Percentiles rank a stretch among this genome's conserved stretches.
These are phyloP conservation scores for Zygoascus tannicola DNA, from an alignment of 805 yeast species.

Conservation along the genomic window DNA sequence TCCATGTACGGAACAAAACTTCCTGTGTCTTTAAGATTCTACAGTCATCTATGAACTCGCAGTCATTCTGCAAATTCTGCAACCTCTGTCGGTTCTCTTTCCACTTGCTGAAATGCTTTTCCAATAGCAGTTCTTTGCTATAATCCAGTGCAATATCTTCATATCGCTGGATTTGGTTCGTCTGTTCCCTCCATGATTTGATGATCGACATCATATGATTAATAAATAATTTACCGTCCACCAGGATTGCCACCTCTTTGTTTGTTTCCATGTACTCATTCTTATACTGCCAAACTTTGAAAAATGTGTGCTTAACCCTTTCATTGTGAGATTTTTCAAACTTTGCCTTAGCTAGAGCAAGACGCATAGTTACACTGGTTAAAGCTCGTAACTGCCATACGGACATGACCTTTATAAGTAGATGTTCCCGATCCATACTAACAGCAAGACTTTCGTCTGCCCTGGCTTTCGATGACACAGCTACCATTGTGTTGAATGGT, in stretches of 20 bases:
- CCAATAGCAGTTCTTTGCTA: background rate
- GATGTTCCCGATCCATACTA: background rate
- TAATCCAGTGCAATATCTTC: background rate
- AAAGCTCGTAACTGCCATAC: background rate
- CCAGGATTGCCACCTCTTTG: background rate
- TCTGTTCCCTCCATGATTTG: background rate
- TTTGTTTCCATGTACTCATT: background rate
- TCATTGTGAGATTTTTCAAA: constrained; percentile 4
- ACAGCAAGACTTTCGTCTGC: background rate
- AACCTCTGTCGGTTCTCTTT: background rate
- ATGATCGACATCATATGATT: background rate
- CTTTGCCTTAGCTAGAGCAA: background rate
- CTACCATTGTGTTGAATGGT: background rate
- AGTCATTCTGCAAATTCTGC: constrained; percentile 8
- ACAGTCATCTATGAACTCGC: constrained; percentile 8
- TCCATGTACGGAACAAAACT: constrained; percentile 16
- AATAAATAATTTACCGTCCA: background rate
- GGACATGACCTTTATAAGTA: background rate
- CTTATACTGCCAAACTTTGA: constrained; percentile 8
- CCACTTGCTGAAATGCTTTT: background rate
- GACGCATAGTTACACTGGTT: background rate
- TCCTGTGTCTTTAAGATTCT: constrained; percentile 8
- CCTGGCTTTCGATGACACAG: background rate
- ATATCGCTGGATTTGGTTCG: background rate
- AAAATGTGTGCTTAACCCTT: background rate